phyloP scores from a whole-genome alignment of 1,284 basidiomycete species.

The Megacollybia platyphylla region DNA sequence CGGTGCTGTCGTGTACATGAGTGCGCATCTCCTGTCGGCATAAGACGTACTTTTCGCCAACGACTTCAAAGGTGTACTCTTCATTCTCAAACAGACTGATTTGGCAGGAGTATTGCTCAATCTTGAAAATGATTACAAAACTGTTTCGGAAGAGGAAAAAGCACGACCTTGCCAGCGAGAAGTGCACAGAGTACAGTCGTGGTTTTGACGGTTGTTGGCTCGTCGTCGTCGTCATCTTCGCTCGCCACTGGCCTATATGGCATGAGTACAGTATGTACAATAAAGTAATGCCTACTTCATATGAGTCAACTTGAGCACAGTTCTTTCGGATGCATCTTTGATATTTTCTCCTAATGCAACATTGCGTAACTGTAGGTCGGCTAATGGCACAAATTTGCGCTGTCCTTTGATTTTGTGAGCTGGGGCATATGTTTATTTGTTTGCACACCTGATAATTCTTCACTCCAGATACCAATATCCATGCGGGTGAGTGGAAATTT shows the following conservation, averaged over 20 bases:
- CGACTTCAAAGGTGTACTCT: slow-evolving; percentile 57
- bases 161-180: slow-evolving; percentile 54
- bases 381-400: slow-evolving; percentile 6
- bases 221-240: slow-evolving; percentile 38
- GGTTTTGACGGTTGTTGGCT: slow-evolving; percentile 35
- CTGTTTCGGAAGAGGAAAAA: slow-evolving; percentile 2
- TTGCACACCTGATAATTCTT: too few species aligned
- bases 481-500: too few species aligned
- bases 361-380: slow-evolving; percentile 77
- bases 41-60: slow-evolving; percentile 70
- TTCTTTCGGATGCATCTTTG: slow-evolving; percentile 49
- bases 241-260: slow-evolving; percentile 17
- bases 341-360: slow-evolving; percentile 71
- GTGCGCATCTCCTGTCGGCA: not conserved
- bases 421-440: too few species aligned
- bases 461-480: too few species aligned
- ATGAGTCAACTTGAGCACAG: slow-evolving; percentile 74
- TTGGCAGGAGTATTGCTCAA: slow-evolving; percentile 72
- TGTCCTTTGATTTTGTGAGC: too few species aligned
- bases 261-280: too few species aligned
- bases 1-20: slow-evolving; percentile 31
- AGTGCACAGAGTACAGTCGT: slow-evolving; percentile 55
- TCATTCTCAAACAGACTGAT: slow-evolving; percentile 68
- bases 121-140: slow-evolving; percentile 24
- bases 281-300: not conserved